phyloP scores from a whole-genome alignment of 257 asterid genomes.

The Przewalskia tangutica region DNA sequence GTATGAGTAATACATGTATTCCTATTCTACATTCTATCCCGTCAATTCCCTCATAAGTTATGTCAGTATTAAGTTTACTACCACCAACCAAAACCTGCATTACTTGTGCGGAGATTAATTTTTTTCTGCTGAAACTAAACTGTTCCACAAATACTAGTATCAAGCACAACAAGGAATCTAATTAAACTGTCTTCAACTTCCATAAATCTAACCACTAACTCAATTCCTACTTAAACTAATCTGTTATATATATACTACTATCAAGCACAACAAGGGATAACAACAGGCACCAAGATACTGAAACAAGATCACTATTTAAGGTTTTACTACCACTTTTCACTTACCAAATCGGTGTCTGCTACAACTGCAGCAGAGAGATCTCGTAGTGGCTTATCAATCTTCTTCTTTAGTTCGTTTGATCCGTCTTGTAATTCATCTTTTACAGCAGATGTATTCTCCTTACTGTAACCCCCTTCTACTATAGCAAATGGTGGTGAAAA shows the following conservation, averaged over 20 bases:
- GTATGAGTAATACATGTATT: neutral
- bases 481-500: slow-evolving; percentile 31
- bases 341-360: slow-evolving; percentile 47
- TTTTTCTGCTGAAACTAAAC: neutral
- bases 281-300: neutral
- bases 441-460: slow-evolving; percentile 26
- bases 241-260: neutral
- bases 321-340: neutral
- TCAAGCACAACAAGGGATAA: neutral
- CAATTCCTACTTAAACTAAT: neutral
- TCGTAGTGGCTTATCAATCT: slow-evolving; percentile 43
- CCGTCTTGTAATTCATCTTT: slow-evolving; percentile 34
- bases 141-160: too few relatives aligned
- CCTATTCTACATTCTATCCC: neutral
- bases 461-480: slow-evolving; percentile 31
- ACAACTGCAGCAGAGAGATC: slow-evolving; percentile 39
- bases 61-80: neutral
- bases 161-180: too few relatives aligned
- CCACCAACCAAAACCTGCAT: neutral
- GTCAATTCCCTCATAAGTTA: neutral
- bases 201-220: neutral
- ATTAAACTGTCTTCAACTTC: neutral
- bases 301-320: neutral
- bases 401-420: slow-evolving; percentile 31
- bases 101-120: neutral